phyloP scores from a whole-genome alignment of 345 rosid genomes.

The Melaleuca quinquenervia region DNA sequence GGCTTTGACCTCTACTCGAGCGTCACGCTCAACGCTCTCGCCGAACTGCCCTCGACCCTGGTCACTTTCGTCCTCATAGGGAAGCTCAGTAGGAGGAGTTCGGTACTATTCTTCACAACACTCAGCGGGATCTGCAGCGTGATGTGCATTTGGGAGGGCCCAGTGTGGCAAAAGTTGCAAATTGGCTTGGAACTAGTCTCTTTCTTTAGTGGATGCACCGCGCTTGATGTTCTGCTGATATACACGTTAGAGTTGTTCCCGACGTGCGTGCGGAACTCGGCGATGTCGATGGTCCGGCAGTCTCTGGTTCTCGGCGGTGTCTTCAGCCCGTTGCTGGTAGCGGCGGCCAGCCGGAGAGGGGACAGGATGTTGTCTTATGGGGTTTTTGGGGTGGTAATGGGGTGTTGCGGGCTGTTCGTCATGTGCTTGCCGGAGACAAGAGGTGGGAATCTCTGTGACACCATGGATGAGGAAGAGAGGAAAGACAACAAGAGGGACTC shows the following conservation, averaged over 20 bases:
- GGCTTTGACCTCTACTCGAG: conserved; percentile 46
- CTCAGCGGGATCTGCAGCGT: conserved; percentile 36
- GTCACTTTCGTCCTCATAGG: conserved; percentile 29
- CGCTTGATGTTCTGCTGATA: conserved; percentile 25
- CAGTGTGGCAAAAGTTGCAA: conserved; percentile 7
- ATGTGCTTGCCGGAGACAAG: conserved; percentile 15
- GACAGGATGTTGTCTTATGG: conserved; percentile 2
- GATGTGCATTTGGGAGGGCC: conserved; percentile 21
- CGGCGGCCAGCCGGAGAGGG: neutral
- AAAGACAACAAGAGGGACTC: neutral
- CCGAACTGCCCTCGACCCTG: conserved; percentile 52
- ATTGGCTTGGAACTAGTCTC: conserved; percentile 54
- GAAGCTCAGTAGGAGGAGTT: conserved; percentile 27
- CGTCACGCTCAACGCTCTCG: conserved; percentile 50
- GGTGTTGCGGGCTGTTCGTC: conserved; percentile 5
- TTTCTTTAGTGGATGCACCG: conserved; percentile 45
- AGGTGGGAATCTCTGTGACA: conserved; percentile 3
- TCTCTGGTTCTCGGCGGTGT: conserved; percentile 12
- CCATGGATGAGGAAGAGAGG: conserved; percentile 20
- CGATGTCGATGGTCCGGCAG: conserved; percentile 32
- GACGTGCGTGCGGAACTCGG: conserved; percentile 38
- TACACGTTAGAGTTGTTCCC: conserved; percentile 48
- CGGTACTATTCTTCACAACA: conserved; percentile 28
- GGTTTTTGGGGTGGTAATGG: conserved; percentile 7
- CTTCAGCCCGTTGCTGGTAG: conserved; percentile 7